phyloP scores from a whole-genome alignment of 164 flowering plant species.

The Chimonanthus praecox region DNA sequence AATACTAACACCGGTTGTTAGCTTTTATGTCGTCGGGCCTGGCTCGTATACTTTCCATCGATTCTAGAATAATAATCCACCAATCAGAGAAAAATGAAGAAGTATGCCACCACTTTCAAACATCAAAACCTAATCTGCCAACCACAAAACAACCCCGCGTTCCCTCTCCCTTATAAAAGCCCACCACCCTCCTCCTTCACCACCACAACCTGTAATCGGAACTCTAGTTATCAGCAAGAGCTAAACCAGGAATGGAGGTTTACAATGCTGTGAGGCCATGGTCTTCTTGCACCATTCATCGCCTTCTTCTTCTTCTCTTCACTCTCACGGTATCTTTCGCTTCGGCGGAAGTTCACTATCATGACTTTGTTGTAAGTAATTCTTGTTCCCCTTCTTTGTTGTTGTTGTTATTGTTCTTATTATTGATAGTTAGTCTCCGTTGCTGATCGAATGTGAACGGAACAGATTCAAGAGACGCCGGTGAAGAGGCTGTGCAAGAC shows the following conservation, averaged over 20 bases:
- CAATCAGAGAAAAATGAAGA: neutral
- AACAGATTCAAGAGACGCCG: conserved; percentile 71
- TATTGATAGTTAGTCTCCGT: neutral
- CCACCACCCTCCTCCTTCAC: conserved; percentile 7
- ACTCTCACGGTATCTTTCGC: conserved; percentile 6
- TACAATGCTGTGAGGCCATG: conserved; percentile 6
- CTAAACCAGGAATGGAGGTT: neutral
- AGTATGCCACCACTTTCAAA: neutral
- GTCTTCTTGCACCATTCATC: conserved; percentile 7
- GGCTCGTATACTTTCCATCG: neutral
- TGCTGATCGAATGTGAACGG: neutral
- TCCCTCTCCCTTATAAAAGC: conserved; percentile 16
- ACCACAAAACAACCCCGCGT: conserved; percentile 20
- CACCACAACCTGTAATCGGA: neutral
- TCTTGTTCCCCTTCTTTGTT: neutral
- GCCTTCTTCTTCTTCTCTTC: conserved; percentile 9
- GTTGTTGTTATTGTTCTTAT: neutral
- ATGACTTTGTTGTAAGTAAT: conserved; percentile 52
- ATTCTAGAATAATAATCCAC: neutral
- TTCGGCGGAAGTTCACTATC: conserved; percentile 35
- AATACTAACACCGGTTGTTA: neutral
- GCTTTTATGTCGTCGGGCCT: neutral
- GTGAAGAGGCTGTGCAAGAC: conserved; percentile 99
- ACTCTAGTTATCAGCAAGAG: neutral
- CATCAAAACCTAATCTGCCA: conserved; percentile 56